These are phyloP conservation scores for Albophoma yamanashiensis DNA, from an alignment of 2,329 filamentous ascomycete species.

Conservation along the genomic window DNA sequence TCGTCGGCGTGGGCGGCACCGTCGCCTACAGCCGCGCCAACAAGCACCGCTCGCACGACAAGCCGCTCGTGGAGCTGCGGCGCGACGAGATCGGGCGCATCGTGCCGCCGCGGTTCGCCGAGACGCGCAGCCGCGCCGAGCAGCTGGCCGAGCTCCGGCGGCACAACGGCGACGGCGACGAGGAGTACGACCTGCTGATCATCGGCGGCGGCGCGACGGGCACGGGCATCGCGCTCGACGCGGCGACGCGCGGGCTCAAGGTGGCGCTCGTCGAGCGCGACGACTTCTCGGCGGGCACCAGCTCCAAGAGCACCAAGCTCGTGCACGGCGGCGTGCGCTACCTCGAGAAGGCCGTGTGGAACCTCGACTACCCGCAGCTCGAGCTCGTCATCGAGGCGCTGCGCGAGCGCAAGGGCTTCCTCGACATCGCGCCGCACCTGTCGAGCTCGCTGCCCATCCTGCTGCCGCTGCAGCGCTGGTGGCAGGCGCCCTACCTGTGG, in stretches of 20 bases:
- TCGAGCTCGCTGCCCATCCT: conserved; percentile 75
- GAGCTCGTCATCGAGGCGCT: conserved; percentile 72
- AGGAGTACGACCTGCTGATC: conserved; percentile 62
- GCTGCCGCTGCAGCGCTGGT: conserved; percentile 73
- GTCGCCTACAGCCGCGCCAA: conserved; percentile 17
- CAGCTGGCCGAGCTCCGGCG: conserved; percentile 31
- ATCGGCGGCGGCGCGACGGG: conserved; percentile 75
- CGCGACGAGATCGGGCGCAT: conserved; percentile 26
- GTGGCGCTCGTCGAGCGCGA: conserved; percentile 75
- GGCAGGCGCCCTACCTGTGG: conserved; percentile 70
- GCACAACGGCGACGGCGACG: conserved; percentile 15
- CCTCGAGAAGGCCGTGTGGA: conserved; percentile 78
- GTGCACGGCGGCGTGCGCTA: conserved; percentile 80
- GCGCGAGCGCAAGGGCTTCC: conserved; percentile 71
- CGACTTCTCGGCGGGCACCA: conserved; percentile 73
- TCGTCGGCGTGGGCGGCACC: conserved; percentile 17
- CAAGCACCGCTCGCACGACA: conserved; percentile 19
- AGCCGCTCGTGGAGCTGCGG: conserved; percentile 21
- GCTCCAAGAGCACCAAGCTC: conserved; percentile 79
- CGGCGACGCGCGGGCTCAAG: conserved; percentile 66
- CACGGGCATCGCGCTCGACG: conserved; percentile 71
- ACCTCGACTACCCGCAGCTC: conserved; percentile 76
- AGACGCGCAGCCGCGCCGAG: conserved; percentile 21
- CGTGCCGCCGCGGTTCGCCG: conserved; percentile 24
- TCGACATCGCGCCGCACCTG: conserved; percentile 74